phyloP scores from a whole-genome alignment of 371 early-diverging fungal genomes.

The Nematocida homosporus region DNA sequence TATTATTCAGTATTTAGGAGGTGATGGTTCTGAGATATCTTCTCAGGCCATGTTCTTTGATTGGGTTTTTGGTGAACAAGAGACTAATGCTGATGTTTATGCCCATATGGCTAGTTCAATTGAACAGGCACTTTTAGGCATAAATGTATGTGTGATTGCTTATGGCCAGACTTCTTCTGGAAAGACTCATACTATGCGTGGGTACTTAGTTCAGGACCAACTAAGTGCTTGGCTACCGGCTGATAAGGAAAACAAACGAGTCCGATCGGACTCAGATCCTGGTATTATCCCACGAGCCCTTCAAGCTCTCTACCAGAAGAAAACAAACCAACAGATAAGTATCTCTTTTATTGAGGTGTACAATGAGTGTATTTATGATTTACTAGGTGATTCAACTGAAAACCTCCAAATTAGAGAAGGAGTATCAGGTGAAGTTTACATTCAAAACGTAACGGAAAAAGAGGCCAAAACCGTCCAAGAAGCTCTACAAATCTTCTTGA shows the following conservation, averaged over 20 bases:
- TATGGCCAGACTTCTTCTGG: conserved; percentile 97
- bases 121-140: conserved; percentile 87
- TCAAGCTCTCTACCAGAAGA: conserved; percentile 52
- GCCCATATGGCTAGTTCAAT: conserved; percentile 83
- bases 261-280: not conserved
- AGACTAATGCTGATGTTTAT: conserved; percentile 78
- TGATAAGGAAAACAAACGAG: not conserved
- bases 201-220: not conserved
- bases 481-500: conserved; percentile 48
- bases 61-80: conserved; percentile 74
- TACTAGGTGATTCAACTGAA: conserved; percentile 75
- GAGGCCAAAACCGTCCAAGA: conserved; percentile 18
- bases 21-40: conserved; percentile 19
- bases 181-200: conserved; percentile 89
- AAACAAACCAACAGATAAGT: conserved; percentile 69
- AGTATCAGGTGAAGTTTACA: conserved; percentile 73
- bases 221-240: no score
- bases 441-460: conserved; percentile 76
- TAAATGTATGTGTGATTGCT: conserved; percentile 93
- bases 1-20: conserved; percentile 30
- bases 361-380: conserved; percentile 80
- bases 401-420: conserved; percentile 79
- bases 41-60: conserved; percentile 71
- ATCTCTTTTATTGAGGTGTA: conserved; percentile 74
- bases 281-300: conserved; percentile 61